phyloP scores from a whole-genome alignment of 306 rosid genomes.

The Glycine soja region DNA sequence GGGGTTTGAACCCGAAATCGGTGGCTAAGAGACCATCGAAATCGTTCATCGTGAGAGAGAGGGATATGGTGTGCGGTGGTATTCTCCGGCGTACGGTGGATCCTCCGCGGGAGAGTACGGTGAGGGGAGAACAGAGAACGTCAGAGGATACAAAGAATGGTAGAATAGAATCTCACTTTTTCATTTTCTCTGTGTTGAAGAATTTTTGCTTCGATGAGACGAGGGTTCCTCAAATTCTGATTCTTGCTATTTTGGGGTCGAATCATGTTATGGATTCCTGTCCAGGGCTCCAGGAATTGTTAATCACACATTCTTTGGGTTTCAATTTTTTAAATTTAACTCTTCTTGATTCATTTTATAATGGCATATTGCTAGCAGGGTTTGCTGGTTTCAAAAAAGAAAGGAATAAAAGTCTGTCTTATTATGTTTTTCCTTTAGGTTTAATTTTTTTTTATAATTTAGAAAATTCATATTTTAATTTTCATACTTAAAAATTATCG shows the following conservation, averaged over 20 bases:
- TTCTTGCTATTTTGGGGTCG: neutral
- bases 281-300: too few species aligned
- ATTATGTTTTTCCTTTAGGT: neutral
- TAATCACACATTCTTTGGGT: neutral
- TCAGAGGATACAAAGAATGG: slow-evolving; percentile 32
- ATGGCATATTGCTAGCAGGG: neutral
- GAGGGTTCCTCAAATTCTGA: neutral
- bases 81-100: slow-evolving; percentile 46
- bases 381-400: neutral
- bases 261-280: neutral
- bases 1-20: slow-evolving; percentile 82
- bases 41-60: slow-evolving; percentile 68
- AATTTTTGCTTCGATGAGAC: neutral
- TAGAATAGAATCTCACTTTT: neutral
- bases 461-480: too few species aligned
- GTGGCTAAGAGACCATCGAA: slow-evolving; percentile 80
- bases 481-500: too few species aligned
- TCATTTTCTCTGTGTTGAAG: neutral
- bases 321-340: neutral
- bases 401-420: neutral
- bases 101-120: slow-evolving; percentile 31
- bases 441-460: too few species aligned
- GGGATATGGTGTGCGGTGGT: slow-evolving; percentile 37
- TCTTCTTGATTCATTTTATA: neutral
- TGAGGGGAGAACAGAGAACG: neutral